Percentiles rank a stretch among this genome's conserved stretches.
phyloP scores from a whole-genome alignment of 768 basidiomycete species.

The Cystofilobasidium capitatum region DNA sequence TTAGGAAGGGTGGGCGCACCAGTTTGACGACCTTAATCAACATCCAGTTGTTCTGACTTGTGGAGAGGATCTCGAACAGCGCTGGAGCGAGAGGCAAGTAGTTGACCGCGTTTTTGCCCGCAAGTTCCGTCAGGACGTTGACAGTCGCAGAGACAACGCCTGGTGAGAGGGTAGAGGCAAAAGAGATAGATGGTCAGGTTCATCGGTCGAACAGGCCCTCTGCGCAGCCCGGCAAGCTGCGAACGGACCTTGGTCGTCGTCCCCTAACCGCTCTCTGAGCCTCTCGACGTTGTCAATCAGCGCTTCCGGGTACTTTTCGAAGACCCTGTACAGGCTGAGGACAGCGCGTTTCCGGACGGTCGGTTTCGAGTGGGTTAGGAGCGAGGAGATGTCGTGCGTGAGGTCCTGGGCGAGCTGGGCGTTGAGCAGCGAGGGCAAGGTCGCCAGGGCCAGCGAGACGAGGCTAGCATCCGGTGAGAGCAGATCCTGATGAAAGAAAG shows the following conservation, averaged over 20 bases:
- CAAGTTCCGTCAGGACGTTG: conserved; percentile 87
- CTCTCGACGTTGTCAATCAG: conserved; percentile 56
- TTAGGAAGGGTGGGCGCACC: conserved; percentile 43
- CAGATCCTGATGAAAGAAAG: conserved; percentile 53
- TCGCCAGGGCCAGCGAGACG: conserved; percentile 60
- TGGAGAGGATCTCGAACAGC: conserved; percentile 83
- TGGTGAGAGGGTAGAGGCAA: not conserved
- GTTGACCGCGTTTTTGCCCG: conserved; percentile 64
- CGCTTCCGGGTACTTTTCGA: conserved; percentile 73
- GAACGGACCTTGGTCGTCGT: conserved; percentile 48
- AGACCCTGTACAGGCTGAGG: conserved; percentile 67
- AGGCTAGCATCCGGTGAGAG: conserved; percentile 64
- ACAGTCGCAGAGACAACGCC: conserved; percentile 81
- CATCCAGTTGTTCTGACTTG: conserved; percentile 98
- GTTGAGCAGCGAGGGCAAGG: conserved; percentile 73
- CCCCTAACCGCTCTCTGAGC: conserved; percentile 66
- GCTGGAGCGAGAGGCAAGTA: conserved; percentile 83
- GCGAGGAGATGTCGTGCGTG: conserved; percentile 67
- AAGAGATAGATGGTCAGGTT: not conserved
- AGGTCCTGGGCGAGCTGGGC: conserved; percentile 86
- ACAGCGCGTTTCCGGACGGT: conserved; percentile 75
- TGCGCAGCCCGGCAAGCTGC: conserved; percentile 28
- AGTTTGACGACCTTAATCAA: conserved; percentile 96
- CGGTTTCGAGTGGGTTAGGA: conserved; percentile 81
- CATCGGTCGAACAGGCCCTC: conserved; percentile 2